These are phyloP conservation scores for Kuraishia ogatae DNA, from an alignment of 805 yeast genomes.

Conservation along the genomic window DNA sequence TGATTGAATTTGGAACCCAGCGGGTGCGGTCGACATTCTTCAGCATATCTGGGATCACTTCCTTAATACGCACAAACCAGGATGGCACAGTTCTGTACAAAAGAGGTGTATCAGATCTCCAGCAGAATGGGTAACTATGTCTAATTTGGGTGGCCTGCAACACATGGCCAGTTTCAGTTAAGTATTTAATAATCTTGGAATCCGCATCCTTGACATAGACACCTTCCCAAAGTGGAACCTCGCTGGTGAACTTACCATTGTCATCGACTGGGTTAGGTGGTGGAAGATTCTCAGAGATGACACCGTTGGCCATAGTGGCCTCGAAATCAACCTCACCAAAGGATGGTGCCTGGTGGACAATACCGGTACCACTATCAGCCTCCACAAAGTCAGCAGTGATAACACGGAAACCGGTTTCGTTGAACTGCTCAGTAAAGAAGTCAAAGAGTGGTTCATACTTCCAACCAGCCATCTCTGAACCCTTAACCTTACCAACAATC, in stretches of 20 bases:
- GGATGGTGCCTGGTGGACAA: constrained; percentile 97
- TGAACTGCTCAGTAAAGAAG: constrained; percentile 68
- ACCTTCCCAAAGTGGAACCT: constrained; percentile 71
- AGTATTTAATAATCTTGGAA: constrained; percentile 74
- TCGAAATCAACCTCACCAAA: constrained; percentile 98
- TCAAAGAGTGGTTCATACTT: constrained; percentile 79
- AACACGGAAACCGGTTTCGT: constrained; percentile 76
- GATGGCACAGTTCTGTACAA: constrained; percentile 96
- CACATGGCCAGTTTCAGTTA: constrained; percentile 70
- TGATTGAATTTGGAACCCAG: constrained; percentile 91
- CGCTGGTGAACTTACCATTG: constrained; percentile 72
- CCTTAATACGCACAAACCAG: constrained; percentile 92
- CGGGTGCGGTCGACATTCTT: constrained; percentile 75
- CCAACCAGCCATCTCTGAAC: constrained; percentile 70
- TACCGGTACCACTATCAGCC: constrained; percentile 96
- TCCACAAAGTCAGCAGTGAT: constrained; percentile 80
- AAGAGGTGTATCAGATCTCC: constrained; percentile 99
- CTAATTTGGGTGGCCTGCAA: constrained; percentile 74
- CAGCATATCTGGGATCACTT: constrained; percentile 83
- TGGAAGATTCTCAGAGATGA: constrained; percentile 54
- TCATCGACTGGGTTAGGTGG: constrained; percentile 97
- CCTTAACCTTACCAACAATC: constrained; percentile 72
- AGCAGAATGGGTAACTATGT: constrained; percentile 98
- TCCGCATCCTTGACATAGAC: constrained; percentile 94
- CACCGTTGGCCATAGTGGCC: constrained; percentile 68